Evolutionary conservation across 2,329 filamentous ascomycete species (phyloP).

Genomic region (Byssoonygena ceratinophila): DNA sequence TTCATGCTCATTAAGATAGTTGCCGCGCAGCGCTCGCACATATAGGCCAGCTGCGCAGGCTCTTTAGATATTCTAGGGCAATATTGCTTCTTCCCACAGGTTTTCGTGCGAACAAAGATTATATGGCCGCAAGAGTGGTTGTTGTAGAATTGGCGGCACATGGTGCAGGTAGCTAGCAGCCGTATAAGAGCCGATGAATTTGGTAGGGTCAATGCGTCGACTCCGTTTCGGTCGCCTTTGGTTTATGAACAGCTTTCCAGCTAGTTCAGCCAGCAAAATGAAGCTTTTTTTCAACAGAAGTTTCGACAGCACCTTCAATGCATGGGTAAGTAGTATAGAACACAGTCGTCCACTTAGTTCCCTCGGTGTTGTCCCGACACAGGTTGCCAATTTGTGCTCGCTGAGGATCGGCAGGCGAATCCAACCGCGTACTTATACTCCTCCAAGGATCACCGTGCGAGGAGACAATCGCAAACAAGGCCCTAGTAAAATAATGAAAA

Average conservation of each 20-base stretch:
- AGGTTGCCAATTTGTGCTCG: too few species aligned
- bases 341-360: too few species aligned
- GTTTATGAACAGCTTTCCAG: too few species aligned
- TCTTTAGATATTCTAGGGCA: constrained; percentile 13
- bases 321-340: too few species aligned
- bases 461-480: neutral
- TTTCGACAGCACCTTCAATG: too few species aligned
- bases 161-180: neutral
- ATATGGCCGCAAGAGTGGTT: constrained; percentile 15
- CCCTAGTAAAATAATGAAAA: neutral
- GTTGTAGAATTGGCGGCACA: constrained; percentile 17
- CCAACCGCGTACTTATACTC: neutral
- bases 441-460: neutral
- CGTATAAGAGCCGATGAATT: neutral
- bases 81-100: constrained; percentile 16
- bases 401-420: neutral
- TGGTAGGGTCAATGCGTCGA: too few species aligned
- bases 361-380: too few species aligned
- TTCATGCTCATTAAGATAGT: constrained; percentile 14
- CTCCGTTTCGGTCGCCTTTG: too few species aligned
- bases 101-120: constrained; percentile 15
- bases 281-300: too few species aligned
- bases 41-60: constrained; percentile 4
- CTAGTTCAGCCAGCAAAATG: too few species aligned
- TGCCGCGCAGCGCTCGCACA: constrained; percentile 17